These are phyloP conservation scores for Cryptococcus maquisensis DNA, from an alignment of 1,284 basidiomycete species.

Conservation along the genomic window DNA sequence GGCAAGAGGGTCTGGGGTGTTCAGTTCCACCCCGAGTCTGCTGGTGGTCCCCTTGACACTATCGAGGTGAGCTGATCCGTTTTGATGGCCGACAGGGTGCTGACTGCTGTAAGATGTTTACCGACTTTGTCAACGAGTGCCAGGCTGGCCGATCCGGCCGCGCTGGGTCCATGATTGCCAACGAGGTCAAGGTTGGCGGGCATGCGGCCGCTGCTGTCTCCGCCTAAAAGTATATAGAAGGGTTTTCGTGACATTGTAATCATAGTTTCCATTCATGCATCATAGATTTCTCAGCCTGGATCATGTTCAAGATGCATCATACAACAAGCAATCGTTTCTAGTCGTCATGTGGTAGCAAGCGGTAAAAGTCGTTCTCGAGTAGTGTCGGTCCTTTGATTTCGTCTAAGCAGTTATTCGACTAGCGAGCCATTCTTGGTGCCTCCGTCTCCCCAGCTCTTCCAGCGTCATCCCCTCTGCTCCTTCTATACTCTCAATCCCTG, in stretches of 20 bases:
- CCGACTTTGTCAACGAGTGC: constrained; percentile 80
- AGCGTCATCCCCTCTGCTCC: constrained; percentile 28
- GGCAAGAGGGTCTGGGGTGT: constrained; percentile 91
- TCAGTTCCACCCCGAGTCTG: constrained; percentile 93
- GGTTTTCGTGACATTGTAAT: no score
- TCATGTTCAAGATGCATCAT: no score
- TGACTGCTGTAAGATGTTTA: constrained; percentile 68
- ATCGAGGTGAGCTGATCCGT: constrained; percentile 61
- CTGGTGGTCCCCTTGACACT: constrained; percentile 86
- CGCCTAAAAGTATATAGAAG: no score
- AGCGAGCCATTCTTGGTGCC: constrained; percentile 39
- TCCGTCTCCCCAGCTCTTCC: constrained; percentile 35
- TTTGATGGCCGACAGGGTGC: not conserved
- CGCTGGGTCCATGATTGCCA: constrained; percentile 27
- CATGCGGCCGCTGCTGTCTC: no score
- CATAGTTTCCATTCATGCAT: no score
- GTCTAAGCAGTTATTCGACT: constrained; percentile 1
- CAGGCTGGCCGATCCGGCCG: constrained; percentile 33
- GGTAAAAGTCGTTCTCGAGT: no score
- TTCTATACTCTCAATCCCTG: constrained; percentile 9
- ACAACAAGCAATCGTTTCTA: no score
- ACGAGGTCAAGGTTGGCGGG: constrained; percentile 31
- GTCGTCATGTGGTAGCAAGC: no score
- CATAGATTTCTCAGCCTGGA: no score
- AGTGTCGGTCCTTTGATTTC: no score